Evolutionary conservation across 306 rosid species (phyloP), one percentile per base, ranked within the genome.

Genomic region (Sphenostylis stenocarpa): DNA sequence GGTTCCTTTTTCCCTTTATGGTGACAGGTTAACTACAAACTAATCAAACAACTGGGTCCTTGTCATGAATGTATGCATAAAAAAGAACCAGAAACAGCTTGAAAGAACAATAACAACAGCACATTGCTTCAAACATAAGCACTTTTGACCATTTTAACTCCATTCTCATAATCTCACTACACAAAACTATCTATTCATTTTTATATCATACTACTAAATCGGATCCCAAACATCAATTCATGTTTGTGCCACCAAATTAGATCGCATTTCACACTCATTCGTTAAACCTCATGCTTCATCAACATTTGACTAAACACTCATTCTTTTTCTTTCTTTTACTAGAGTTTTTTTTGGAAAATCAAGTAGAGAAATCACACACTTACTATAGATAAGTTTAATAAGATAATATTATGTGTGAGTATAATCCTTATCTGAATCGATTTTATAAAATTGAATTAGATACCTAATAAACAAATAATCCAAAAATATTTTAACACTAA

Each of bases 101-200:
- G 7, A 14, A 16, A 21, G 67, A 17, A 3, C 14, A 53, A 53
- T 20, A 2, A 33, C 9, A 61, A 61, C 24, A 31, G 67, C 67
- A 61, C 24, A 61, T 61, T 61, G 67, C 67, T 61, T 61, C 67
- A 33, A 61, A 31, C n/a, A 61, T 61, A 61, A 61, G 67, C 67
- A 61, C 67, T 61, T 21, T 33, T 31, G 41, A 61, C 43, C 67
- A 61, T 61, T 16, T 16, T 8, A 7, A 6, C 5, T 4, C 33
- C n/a, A 57, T 13, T 57, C 19, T 57, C 63, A 12, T 20, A 31
- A 28, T 60, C 67, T 60, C 24, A 33, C 67, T n/a, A 15, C 66
- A 60, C 66, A 14, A 4, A 60, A 60, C 41, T 15, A 15, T 15
- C 66, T 60, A 29, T 29, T 29, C 23, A n/a, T 29, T 9, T 31